A percentile compares a stretch with the other conserved stretches of the same genome.
Conservation (phyloP, 179 eudicot species). For the Spinacia oleracea region DNA sequence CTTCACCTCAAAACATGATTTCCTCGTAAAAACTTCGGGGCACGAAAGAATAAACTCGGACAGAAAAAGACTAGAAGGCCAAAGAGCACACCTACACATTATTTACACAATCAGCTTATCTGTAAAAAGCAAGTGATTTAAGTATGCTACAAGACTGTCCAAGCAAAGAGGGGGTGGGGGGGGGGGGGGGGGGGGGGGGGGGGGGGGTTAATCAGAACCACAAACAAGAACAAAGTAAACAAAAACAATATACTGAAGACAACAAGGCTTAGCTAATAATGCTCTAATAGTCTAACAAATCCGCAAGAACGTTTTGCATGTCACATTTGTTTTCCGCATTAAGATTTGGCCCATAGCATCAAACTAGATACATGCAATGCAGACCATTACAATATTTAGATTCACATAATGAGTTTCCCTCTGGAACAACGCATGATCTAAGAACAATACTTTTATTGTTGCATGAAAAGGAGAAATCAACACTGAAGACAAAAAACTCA, state of each 20-base stretch:
- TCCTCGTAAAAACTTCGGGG: conserved; percentile 63
- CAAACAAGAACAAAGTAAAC: not conserved
- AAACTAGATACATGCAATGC: not conserved
- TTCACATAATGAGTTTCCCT: not conserved
- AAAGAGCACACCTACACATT: conserved; percentile 71
- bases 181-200: too few species aligned
- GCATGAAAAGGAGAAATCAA: not conserved
- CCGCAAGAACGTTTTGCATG: not conserved
- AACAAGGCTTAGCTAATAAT: conserved; percentile 4
- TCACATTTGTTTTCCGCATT: not conserved
- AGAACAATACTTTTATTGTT: not conserved
- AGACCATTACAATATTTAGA: not conserved
- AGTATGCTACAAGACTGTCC: not conserved
- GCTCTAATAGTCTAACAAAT: not conserved
- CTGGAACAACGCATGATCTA: not conserved
- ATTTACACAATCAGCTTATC: conserved; percentile 20
- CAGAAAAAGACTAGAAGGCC: conserved; percentile 96
- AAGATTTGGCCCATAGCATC: not conserved
- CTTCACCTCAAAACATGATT: conserved; percentile 88
- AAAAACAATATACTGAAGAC: not conserved
- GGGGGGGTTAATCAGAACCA: not conserved
- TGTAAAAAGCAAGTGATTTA: not conserved
- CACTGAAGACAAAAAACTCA: not conserved
- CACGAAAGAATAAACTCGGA: conserved; percentile 89
- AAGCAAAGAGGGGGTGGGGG: not conserved